A percentile compares a stretch with the other conserved stretches of the same genome.
Evolutionary conservation across 495 filamentous ascomycete genomes (phyloP).

Genomic region (Penicillium fimorum): DNA sequence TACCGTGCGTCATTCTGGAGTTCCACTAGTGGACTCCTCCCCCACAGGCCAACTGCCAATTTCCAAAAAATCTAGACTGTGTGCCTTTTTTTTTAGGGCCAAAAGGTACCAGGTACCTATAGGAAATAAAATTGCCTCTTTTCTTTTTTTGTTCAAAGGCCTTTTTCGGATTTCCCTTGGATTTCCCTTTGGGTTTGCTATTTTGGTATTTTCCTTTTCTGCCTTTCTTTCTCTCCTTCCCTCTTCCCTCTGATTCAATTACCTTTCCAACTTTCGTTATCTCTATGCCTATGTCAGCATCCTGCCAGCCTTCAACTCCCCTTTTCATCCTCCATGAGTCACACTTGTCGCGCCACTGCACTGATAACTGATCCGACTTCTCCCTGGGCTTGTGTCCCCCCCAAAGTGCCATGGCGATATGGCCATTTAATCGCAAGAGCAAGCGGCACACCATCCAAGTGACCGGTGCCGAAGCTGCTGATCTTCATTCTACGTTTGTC

Average conservation of each 20-base stretch:
- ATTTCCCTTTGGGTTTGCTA: constrained; percentile 13
- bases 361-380: constrained; percentile 40
- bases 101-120: constrained; percentile 27
- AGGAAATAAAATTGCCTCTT: no score
- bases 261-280: constrained; percentile 1
- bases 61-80: constrained; percentile 9
- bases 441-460: constrained; percentile 50
- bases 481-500: constrained; percentile 26
- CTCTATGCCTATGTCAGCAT: not conserved
- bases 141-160: constrained; percentile 4
- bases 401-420: constrained; percentile 62
- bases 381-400: constrained; percentile 37
- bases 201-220: constrained; percentile 3
- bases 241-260: constrained; percentile 12
- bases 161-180: constrained; percentile 10
- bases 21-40: not conserved
- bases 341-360: constrained; percentile 25
- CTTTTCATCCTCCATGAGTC: constrained; percentile 37
- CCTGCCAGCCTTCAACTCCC: not conserved
- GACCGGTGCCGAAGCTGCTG: constrained; percentile 35
- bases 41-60: constrained; percentile 11
- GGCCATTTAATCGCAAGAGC: constrained; percentile 72
- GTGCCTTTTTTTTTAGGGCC: not conserved
- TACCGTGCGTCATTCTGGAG: constrained; percentile 3
- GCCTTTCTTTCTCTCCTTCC: constrained; percentile 9